phyloP scores from a whole-genome alignment of 352 stramenopile species.

The Phytophthora sojae region DNA sequence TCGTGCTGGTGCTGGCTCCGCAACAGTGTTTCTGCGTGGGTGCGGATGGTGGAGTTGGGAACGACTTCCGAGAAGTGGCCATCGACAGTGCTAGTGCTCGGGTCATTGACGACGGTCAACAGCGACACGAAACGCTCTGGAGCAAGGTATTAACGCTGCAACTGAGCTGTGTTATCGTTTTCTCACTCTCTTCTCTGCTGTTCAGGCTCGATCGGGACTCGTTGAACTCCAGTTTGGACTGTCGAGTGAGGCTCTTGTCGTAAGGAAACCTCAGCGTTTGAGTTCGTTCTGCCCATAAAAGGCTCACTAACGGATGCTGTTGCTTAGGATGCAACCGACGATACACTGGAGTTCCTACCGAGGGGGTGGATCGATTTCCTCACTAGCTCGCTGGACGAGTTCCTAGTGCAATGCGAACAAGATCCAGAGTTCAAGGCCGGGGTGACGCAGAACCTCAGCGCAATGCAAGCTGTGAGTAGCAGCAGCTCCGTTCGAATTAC shows the following conservation, averaged over 20 bases:
- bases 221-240: constrained; percentile 11
- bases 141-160: constrained; percentile 10
- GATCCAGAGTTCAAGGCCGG: constrained; percentile 41
- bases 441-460: constrained; percentile 41
- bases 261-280: neutral
- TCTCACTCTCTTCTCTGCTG: neutral
- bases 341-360: neutral
- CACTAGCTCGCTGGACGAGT: constrained; percentile 23
- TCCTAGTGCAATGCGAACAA: constrained; percentile 32
- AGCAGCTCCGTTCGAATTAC: neutral
- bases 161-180: neutral
- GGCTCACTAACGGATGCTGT: neutral
- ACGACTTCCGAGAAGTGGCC: constrained; percentile 21
- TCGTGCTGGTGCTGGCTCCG: constrained; percentile 10
- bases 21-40: constrained; percentile 4
- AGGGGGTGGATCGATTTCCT: constrained; percentile 19
- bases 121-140: constrained; percentile 15
- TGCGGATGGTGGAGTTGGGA: neutral
- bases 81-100: constrained; percentile 8
- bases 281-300: neutral
- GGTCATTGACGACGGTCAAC: constrained; percentile 1
- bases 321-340: neutral
- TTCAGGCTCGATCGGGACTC: constrained; percentile 18
- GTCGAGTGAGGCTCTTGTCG: neutral
- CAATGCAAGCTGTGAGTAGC: constrained; percentile 44